These are phyloP conservation scores for Retiboletus flavoniger DNA, from an alignment of 1,284 basidiomycete genomes.

Conservation along the genomic window DNA sequence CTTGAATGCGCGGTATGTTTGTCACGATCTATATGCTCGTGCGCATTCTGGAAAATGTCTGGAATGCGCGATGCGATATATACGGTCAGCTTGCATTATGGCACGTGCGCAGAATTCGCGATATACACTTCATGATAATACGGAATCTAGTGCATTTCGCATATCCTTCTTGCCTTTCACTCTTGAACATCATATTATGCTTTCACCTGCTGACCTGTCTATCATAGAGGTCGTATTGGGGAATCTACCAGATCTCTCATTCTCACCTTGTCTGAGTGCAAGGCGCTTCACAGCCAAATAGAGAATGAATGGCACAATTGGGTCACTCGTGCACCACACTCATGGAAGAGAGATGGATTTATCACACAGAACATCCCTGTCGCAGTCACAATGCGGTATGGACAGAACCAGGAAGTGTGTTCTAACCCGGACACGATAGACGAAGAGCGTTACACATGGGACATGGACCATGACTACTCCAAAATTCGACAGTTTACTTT, in stretches of 20 bases:
- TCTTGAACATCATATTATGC: too few relatives aligned
- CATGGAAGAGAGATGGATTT: not conserved
- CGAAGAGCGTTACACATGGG: not conserved
- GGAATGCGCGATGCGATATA: too few relatives aligned
- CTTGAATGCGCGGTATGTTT: not conserved
- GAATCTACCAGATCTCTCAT: not conserved
- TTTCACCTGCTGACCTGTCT: too few relatives aligned
- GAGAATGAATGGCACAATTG: not conserved
- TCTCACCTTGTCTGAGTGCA: not conserved
- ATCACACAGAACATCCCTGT: fast-evolving
- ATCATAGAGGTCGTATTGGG: not conserved
- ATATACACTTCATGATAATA: too few relatives aligned
- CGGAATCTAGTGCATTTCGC: too few relatives aligned
- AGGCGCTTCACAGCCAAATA: not conserved
- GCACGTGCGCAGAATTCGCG: too few relatives aligned
- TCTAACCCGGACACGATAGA: not conserved
- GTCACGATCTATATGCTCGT: too few relatives aligned
- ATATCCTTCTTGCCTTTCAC: too few relatives aligned
- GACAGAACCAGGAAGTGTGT: not conserved
- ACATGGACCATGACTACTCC: not conserved
- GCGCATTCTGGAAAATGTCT: too few relatives aligned
- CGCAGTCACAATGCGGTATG: not conserved
- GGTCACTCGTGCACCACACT: not conserved
- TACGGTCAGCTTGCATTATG: too few relatives aligned
- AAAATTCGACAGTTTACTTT: not conserved